Evolutionary conservation across 345 rosid species (phyloP).

Genomic region (Sonneratia caseolaris): DNA sequence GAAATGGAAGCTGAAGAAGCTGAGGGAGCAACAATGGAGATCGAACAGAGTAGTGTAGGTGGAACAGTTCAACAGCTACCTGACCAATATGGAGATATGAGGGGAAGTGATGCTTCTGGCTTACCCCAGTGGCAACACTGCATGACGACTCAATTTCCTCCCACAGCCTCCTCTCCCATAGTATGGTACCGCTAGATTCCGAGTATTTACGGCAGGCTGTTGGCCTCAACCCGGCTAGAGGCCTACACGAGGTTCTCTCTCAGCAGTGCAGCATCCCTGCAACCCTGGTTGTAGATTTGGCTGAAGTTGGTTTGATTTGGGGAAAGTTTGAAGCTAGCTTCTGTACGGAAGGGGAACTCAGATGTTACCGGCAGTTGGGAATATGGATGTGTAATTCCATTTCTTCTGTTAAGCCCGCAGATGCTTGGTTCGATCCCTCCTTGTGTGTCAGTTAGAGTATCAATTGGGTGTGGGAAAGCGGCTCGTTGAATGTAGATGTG

Average conservation of each 20-base stretch:
- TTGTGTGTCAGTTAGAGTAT: too few relatives aligned
- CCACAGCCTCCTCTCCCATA: conserved; percentile 32
- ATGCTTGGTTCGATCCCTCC: neutral
- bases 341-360: neutral
- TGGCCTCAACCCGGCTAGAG: too few relatives aligned
- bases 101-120: conserved; percentile 16
- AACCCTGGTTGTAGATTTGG: neutral
- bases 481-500: too few relatives aligned
- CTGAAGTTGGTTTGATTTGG: neutral
- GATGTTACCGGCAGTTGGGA: neutral
- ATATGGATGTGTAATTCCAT: neutral
- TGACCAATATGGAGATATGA: conserved; percentile 5
- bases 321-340: neutral
- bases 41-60: conserved; percentile 26
- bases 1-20: conserved; percentile 42
- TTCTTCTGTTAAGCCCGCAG: neutral
- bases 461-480: too few relatives aligned
- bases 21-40: conserved; percentile 44
- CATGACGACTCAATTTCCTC: conserved; percentile 39
- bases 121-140: conserved; percentile 54
- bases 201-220: neutral
- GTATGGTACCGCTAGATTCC: conserved; percentile 32
- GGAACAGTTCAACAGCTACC: conserved; percentile 2
- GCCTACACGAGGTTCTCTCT: neutral
- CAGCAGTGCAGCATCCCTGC: neutral